Evolutionary conservation across 2,329 filamentous ascomycete species (phyloP).

Genomic region (Colletotrichum spinosum): DNA sequence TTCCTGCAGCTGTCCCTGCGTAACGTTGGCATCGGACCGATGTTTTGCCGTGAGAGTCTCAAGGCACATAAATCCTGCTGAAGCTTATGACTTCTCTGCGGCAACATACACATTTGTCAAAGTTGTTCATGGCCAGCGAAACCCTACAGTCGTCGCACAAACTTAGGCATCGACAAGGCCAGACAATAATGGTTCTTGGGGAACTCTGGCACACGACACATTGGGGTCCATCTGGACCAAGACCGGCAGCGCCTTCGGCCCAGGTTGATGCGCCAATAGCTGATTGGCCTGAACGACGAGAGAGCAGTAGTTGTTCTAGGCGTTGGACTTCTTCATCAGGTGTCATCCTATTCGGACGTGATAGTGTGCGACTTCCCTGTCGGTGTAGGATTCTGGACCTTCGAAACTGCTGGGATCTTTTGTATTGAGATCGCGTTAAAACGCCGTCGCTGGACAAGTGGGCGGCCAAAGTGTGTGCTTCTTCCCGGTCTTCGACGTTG

Average conservation of each 20-base stretch:
- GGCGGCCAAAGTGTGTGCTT: conserved; percentile 83
- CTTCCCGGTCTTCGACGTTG: conserved; percentile 80
- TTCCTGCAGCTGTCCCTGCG: too few relatives aligned
- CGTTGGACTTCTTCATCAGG: conserved; percentile 70
- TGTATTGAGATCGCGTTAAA: conserved; percentile 85
- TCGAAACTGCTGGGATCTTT: conserved; percentile 74
- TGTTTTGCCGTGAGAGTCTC: conserved; percentile 2
- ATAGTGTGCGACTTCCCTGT: conserved; percentile 44
- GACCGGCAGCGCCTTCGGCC: conserved; percentile 78
- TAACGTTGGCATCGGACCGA: too few relatives aligned
- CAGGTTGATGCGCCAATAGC: conserved; percentile 57
- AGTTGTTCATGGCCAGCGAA: conserved; percentile 95
- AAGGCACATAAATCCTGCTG: conserved; percentile 88
- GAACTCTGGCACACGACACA: conserved; percentile 93
- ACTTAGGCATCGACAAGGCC: conserved; percentile 95
- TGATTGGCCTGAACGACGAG: conserved; percentile 52
- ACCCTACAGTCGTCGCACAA: conserved; percentile 96
- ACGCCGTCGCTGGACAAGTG: conserved; percentile 79
- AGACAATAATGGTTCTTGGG: conserved; percentile 90
- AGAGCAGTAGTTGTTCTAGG: conserved; percentile 70
- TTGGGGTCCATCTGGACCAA: conserved; percentile 79
- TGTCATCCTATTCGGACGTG: conserved; percentile 56
- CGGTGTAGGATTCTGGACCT: conserved; percentile 74
- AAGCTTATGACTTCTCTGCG: conserved; percentile 89
- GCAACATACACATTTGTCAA: conserved; percentile 95